phyloP scores from a whole-genome alignment of 129 eudicot species.

The Heracleum sosnowskyi region DNA sequence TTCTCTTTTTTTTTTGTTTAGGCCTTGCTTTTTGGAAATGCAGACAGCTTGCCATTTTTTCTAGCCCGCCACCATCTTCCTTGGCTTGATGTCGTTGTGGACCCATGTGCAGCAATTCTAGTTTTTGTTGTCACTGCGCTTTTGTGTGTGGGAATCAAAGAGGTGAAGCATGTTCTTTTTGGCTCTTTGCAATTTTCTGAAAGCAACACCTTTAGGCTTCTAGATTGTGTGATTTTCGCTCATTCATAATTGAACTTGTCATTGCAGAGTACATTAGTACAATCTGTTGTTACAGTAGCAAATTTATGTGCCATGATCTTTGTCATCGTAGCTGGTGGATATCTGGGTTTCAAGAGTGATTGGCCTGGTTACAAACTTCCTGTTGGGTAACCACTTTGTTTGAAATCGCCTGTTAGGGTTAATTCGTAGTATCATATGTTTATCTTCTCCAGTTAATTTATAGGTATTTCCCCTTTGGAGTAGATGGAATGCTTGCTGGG shows the following conservation, averaged over 20 bases:
- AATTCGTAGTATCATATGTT: not conserved
- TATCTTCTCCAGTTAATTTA: slow-evolving; percentile 8
- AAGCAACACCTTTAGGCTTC: not conserved
- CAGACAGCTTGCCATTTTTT: slow-evolving; percentile 69
- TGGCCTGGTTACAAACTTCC: slow-evolving; percentile 91
- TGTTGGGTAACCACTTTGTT: slow-evolving; percentile 44
- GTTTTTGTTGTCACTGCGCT: slow-evolving; percentile 76
- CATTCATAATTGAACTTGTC: not conserved
- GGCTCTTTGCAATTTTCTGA: not conserved
- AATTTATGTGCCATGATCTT: slow-evolving; percentile 80
- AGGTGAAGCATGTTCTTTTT: slow-evolving; percentile 38
- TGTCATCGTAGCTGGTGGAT: slow-evolving; percentile 85
- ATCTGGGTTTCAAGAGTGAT: slow-evolving; percentile 77
- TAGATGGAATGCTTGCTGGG: slow-evolving; percentile 96
- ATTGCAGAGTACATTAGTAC: slow-evolving; percentile 74
- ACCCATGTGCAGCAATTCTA: slow-evolving; percentile 89
- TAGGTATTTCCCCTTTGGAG: slow-evolving; percentile 88
- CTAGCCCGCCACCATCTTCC: slow-evolving; percentile 82
- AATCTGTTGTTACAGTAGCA: slow-evolving; percentile 62
- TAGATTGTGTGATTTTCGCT: not conserved
- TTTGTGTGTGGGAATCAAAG: slow-evolving; percentile 87
- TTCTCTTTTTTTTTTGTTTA: slow-evolving; percentile 15
- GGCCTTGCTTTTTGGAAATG: slow-evolving; percentile 92
- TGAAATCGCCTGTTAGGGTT: slow-evolving; percentile 2
- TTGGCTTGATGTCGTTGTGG: slow-evolving; percentile 62